These are phyloP conservation scores for Halophytophthora batemanensis DNA, from an alignment of 352 stramenopile genomes.

Conservation along the genomic window DNA sequence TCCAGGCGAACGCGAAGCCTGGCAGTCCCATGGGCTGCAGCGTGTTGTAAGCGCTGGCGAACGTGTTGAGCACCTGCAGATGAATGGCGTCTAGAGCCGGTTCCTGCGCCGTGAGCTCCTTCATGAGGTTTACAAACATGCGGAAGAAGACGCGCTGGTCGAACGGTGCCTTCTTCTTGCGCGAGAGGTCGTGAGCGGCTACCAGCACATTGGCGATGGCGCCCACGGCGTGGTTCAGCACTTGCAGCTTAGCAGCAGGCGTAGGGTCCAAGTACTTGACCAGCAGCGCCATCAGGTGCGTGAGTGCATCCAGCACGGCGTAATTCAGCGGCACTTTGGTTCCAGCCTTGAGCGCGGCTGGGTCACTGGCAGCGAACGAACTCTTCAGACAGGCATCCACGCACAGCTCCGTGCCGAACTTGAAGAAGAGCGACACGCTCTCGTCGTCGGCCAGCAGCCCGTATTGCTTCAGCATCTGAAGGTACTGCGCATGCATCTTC, in stretches of 20 bases:
- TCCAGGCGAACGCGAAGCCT: conserved; percentile 98
- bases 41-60: conserved; percentile 96
- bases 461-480: conserved; percentile 96
- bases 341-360: conserved; percentile 30
- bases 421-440: conserved; percentile 97
- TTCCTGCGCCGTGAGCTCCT: conserved; percentile 96
- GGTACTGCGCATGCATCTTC: conserved; percentile 96
- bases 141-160: conserved; percentile 99
- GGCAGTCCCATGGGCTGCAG: conserved; percentile 95
- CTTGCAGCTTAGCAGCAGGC: conserved; percentile 73
- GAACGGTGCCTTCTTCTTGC: conserved; percentile 88
- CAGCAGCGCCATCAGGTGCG: conserved; percentile 95
- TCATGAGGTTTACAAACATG: conserved; percentile 97
- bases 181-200: conserved; percentile 72
- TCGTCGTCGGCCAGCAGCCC: conserved; percentile 96
- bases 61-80: conserved; percentile 94
- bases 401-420: conserved; percentile 95
- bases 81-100: conserved; percentile 93
- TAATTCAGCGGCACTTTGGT: conserved; percentile 85
- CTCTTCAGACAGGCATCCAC: conserved; percentile 96
- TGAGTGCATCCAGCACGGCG: conserved; percentile 94
- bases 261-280: conserved; percentile 92
- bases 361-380: conserved; percentile 38
- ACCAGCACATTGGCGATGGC: conserved; percentile 94
- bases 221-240: conserved; percentile 96